phyloP scores from a whole-genome alignment of 345 rosid species.

The Syzygium aqueum region DNA sequence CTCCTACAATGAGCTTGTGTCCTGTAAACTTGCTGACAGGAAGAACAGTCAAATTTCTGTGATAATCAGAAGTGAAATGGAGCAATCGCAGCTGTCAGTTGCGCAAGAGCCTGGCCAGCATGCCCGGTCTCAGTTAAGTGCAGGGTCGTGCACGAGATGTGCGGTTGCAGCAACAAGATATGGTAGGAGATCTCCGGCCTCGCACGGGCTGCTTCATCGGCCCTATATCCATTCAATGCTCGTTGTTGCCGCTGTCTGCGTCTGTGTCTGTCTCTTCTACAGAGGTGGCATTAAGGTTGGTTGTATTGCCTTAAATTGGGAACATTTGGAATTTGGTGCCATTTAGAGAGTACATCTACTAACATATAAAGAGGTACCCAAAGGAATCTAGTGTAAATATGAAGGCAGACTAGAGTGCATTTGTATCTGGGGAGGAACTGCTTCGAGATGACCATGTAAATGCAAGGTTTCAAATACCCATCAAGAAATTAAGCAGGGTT shows the following conservation, averaged over 20 bases:
- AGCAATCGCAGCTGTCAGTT: background rate
- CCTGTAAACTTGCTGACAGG: conserved; percentile 52
- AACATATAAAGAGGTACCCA: background rate
- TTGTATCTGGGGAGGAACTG: background rate
- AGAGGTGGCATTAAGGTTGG: conserved; percentile 62
- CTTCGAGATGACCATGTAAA: background rate
- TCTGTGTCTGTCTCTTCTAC: conserved; percentile 80
- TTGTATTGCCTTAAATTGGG: conserved; percentile 64
- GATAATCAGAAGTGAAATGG: conserved; percentile 27
- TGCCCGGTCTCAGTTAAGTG: conserved; percentile 7
- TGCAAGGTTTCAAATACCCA: background rate
- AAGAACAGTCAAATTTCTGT: conserved; percentile 66
- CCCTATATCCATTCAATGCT: conserved; percentile 80
- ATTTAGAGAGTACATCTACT: conserved; percentile 19
- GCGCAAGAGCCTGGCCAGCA: conserved; percentile 2
- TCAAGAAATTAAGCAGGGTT: background rate
- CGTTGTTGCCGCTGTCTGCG: conserved; percentile 82
- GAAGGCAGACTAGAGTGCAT: background rate
- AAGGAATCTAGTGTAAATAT: background rate
- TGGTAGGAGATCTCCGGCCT: conserved; percentile 28
- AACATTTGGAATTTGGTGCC: conserved; percentile 59
- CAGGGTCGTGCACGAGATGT: conserved; percentile 48
- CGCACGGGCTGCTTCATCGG: conserved; percentile 61
- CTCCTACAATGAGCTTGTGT: conserved; percentile 58
- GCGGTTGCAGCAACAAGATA: conserved; percentile 41